phyloP scores from a whole-genome alignment of 2,329 filamentous ascomycete genomes.

The Chaetomium sp. region DNA sequence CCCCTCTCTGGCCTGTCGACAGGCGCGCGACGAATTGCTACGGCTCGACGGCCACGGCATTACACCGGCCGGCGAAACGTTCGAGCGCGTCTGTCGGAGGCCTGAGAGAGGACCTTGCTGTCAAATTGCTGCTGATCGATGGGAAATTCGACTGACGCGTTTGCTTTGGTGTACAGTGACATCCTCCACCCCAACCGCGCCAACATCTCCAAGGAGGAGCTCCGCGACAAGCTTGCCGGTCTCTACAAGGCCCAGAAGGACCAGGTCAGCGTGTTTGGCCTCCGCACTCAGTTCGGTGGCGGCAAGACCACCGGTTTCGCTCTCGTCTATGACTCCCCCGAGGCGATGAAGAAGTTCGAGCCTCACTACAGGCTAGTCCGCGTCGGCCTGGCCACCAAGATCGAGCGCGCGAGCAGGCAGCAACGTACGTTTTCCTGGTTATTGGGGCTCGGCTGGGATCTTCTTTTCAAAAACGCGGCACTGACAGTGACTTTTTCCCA shows the following conservation, averaged over 20 bases:
- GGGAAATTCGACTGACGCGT: constrained; percentile 17
- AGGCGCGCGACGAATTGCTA: not conserved
- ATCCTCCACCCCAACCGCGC: constrained; percentile 98
- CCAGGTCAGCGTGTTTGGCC: constrained; percentile 95
- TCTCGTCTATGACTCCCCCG: constrained; percentile 94
- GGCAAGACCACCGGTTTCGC: constrained; percentile 99
- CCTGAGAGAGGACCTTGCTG: not conserved
- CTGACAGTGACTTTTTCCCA: constrained; percentile 16
- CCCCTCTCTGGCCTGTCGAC: not conserved
- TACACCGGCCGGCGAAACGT: not conserved
- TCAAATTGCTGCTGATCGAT: not conserved
- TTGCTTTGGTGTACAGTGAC: constrained; percentile 56
- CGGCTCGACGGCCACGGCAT: not conserved
- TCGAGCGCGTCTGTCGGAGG: not conserved
- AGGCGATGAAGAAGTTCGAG: constrained; percentile 99
- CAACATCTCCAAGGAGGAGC: constrained; percentile 99
- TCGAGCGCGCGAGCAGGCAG: constrained; percentile 96
- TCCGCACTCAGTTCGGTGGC: constrained; percentile 98
- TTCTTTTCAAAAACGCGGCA: not conserved
- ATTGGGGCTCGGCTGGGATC: not conserved
- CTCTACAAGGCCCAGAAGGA: constrained; percentile 99
- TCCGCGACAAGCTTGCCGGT: constrained; percentile 87
- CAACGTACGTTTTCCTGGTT: constrained; percentile 69
- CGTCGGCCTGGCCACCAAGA: constrained; percentile 86
- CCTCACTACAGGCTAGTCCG: constrained; percentile 94